Base-by-base conservation (phyloP, 441 rosid species). In the Corymbia calophylla region DNA sequence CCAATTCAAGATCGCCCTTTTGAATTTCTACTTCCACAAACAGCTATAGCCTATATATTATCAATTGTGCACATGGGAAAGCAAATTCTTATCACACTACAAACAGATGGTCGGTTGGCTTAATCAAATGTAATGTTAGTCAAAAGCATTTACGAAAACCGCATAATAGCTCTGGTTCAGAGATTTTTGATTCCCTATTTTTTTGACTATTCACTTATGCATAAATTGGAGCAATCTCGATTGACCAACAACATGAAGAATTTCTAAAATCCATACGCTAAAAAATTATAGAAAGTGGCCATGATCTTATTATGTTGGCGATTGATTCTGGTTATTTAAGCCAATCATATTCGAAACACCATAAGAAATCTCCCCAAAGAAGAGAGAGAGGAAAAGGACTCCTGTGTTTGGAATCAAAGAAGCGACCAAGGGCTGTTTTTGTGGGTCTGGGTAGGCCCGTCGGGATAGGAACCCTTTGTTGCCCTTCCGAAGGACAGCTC, bases 241-340 rank as follows among this genome's bases (percentile, higher is more conserved):
- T 10, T 10, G 2, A 35, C 2, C 4, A 10, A 44, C 13, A 77
- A 44, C 2, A n/a, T 7, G 51, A 44, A 77, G 23, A 77, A 0
- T 12, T 23, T 77, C 14, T 11, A 23, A 44, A 44, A 12, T 77
- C 84, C 1, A 44, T 1, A 23, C 17, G 9, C 84, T 6, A 13
- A 25, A 13, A 14, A 25, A 39, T 17, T 25, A 39, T 1, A 39
- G 3, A 39, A 73, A 13, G 6, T 73, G 49, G 16, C 5, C 51
- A 12, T 11, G 51, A 39, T 73, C 16, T 44, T 39, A 25, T 44
- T 39, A 25, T 7, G 49, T 12, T 7, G 44, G n/a, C n/a, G 6
- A 23, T 23, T 77, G 53, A 23, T 77, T 77, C 51, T 23, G 51
- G 84, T 23, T 44, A 25, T 77, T 77, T 44, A 44, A 21, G 51